These are phyloP conservation scores for Fulvia fulva DNA, from an alignment of 2,329 filamentous ascomycete species.

Conservation along the genomic window DNA sequence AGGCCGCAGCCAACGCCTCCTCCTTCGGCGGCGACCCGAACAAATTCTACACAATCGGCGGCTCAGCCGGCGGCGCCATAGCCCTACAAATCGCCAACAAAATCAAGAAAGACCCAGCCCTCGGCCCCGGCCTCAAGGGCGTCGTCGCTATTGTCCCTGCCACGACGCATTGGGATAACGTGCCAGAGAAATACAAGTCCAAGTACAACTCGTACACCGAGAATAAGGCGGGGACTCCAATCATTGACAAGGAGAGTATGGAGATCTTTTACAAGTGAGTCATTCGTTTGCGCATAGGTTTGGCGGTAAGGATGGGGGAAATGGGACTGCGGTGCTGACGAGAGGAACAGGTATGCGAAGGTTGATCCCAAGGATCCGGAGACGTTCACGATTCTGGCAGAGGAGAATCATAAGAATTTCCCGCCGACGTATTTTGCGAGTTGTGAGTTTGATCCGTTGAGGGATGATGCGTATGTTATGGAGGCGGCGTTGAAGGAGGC, in stretches of 20 bases:
- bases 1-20: slow-evolving; percentile 24
- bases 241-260: slow-evolving; percentile 25
- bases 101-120: slow-evolving; percentile 35
- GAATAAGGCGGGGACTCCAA: slow-evolving; percentile 18
- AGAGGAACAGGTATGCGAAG: slow-evolving; percentile 8
- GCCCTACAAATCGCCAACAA: slow-evolving; percentile 23
- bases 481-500: slow-evolving; percentile 46
- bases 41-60: slow-evolving; percentile 25
- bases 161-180: slow-evolving; percentile 32
- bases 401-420: slow-evolving; percentile 29
- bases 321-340: not conserved
- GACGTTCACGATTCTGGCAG: slow-evolving; percentile 20
- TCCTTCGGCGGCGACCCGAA: slow-evolving; percentile 20
- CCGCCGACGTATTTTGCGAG: slow-evolving; percentile 49
- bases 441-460: slow-evolving; percentile 48
- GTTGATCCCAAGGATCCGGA: slow-evolving; percentile 21
- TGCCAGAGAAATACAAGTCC: slow-evolving; percentile 24
- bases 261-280: slow-evolving; percentile 21
- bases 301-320: too few species aligned
- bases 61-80: slow-evolving; percentile 28
- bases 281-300: not conserved
- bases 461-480: slow-evolving; percentile 52
- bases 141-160: slow-evolving; percentile 35
- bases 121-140: slow-evolving; percentile 30
- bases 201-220: slow-evolving; percentile 21